Base-by-base conservation (phyloP, 768 basidiomycete genomes). In the Phanerochaete carnosa region DNA sequence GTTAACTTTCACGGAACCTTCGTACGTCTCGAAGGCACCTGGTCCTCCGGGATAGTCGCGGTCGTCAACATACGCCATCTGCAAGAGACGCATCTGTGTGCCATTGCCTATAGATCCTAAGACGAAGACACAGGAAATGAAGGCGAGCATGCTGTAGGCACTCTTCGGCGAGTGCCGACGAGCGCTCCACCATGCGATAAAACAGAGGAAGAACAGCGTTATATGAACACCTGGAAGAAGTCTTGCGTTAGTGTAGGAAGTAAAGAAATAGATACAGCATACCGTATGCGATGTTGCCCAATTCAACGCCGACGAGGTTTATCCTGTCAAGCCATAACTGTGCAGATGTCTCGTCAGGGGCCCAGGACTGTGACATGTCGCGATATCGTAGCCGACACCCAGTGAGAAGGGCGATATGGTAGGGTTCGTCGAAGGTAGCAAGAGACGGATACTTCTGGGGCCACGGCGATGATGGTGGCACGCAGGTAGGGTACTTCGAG, bases 41-140 rank as follows among this genome's bases (percentile, higher is more conserved):
- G 68, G 67, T 1, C 69, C 69, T 2, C 68, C 68, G 6, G 66
- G 65, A 23, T 55, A 66, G 35, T 57, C 46, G 15, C 69, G 68
- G 43, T 66, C 45, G 57, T 69, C 64, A 45, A 69, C 60, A 52
- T 58, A 70, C 39, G 59, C 57, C 51, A 66, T 59, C 53, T 67
- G 59, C 1, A 29, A 55, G 49, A 66, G 56, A 43, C 55, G 30
- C 12, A 62, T 61, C 28, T 67, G 64, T 29, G 55, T 59, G 5
- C 57, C 69, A 29, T 65, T 32, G 9, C 65, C 61, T 43, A 69
- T 45, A 5, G 66, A 63, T 19, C 62, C 66, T 25, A 65, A 47
- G 2, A 39, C 32, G 58, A 70, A 70, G 13, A 61, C 15, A 2
- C 58, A 16, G 37, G 22, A 16, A 39, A 63, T 57, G 60, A 43